Evolutionary conservation across 345 rosid species (phyloP), one percentile per base, ranked within the genome.

Genomic region (sweet orange (Citrus sinensis)): DNA sequence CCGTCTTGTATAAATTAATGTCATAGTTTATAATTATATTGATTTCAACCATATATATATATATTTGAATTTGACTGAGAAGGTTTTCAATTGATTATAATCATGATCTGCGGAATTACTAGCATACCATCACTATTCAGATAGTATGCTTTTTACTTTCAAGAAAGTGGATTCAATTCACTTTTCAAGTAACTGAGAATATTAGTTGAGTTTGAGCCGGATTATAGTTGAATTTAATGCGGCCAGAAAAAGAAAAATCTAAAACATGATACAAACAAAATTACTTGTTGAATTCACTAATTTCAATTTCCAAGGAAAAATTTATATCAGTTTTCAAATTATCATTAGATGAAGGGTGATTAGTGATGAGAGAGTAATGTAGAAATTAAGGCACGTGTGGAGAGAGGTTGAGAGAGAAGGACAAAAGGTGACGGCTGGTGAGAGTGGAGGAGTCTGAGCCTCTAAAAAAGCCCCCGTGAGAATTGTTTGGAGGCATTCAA

Each of bases 401-500:
- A 80, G 87, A 82, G 83, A 73, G 32, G 73, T 73, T 67, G 71
- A 77, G 69, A 67, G 67, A 68, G 80, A 76, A 74, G 39, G 88
- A 83, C 83, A 86, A 81, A 82, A 76, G 68, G 73, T 71, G 81
- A 83, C 77, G 82, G 81, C 80, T 83, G 79, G 74, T 62, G 79
- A 46, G 72, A 76, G 59, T 64, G 61, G 51, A n/a, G 30, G 63
- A 29, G 25, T 29, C 40, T n/a, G 19, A 66, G 67, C 40, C 65
- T 11, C 69, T 27, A 58, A 54, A 40, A 65, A 76, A 34, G 14
- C 11, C 77, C 76, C 89, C 93, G 93, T 90, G 93, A 90, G 91
- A 88, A 74, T 82, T 78, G 76, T 81, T 87, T 87, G 88, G 90
- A 87, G 75, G 70, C 87, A 85, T 87, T 83, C 91, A 76, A 82